Evolutionary conservation across 805 yeast species (phyloP), one percentile per base, ranked within the genome.

Genomic region (Myxozyma vanderwaltii): DNA sequence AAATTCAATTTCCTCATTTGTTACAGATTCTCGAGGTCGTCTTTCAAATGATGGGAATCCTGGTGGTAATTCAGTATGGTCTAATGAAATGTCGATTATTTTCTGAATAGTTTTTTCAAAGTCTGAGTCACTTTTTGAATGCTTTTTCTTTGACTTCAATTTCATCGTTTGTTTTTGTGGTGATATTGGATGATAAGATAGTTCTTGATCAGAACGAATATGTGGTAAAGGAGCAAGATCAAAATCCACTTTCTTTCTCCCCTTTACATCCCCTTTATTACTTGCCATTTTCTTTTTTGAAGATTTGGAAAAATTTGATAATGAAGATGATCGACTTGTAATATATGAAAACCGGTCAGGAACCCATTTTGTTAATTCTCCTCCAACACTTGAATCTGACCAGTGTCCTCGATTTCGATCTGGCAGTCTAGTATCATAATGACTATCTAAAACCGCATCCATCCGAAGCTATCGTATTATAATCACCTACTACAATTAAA

Each of bases 321-420:
- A 29, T 8, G 26, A n/a, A 12, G 31, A 10, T 33, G 52, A 5
- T n/a, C 26, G 39, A 33, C 39, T 12, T 7, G 61, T 7, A 24
- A 45, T 39, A 26, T 58, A 4, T 7, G 64, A 61, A 38, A 43
- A 58, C 13, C 65, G 38, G 39, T 59, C 65, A 7, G 63, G 45
- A 6, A 61, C 60, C 65, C 65, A 61, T 27, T 52, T 46, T 10
- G 63, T 54, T 13, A 51, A 29, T 35, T 54, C 60, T 24, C 65
- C 65, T 21, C 65, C 65, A 23, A 49, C 50, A 15, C 51, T 51
- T 13, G 65, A 58, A 17, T 59, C 63, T 12, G 43, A 40, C 65
- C 65, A 61, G 31, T 43, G 47, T 4, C 65, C 65, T 24, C 29
- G 39, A 8, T 35, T 29, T 8, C 60, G 41, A n/a, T n/a, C 26